phyloP scores from a whole-genome alignment of 208 protist genomes.

The Leishmania amazonensis region DNA sequence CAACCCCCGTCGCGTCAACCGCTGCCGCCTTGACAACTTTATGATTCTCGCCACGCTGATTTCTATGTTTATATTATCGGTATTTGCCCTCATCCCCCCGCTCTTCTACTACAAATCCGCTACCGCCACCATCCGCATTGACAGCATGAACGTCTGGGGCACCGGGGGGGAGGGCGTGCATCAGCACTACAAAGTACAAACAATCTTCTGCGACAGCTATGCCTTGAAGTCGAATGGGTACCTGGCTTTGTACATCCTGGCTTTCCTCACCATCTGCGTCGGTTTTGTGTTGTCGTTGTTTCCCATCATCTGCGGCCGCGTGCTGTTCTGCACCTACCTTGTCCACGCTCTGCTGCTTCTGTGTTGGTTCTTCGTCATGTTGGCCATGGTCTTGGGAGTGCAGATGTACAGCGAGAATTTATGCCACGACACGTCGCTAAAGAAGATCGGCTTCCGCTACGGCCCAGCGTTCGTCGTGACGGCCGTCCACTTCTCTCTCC shows the following conservation, averaged over 20 bases:
- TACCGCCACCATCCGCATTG: slow-evolving; percentile 20
- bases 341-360: slow-evolving; percentile 27
- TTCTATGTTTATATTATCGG: slow-evolving; percentile 25
- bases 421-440: slow-evolving; percentile 30
- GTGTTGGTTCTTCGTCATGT: slow-evolving; percentile 31
- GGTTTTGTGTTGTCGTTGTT: slow-evolving; percentile 24
- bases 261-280: slow-evolving; percentile 9
- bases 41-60: slow-evolving; percentile 22
- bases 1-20: slow-evolving; percentile 34
- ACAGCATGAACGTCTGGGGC: slow-evolving; percentile 12
- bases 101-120: slow-evolving; percentile 16
- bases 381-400: slow-evolving; percentile 27
- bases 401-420: slow-evolving; percentile 20
- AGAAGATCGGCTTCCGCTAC: slow-evolving; percentile 41
- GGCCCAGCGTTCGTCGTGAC: slow-evolving; percentile 40
- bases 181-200: neutral
- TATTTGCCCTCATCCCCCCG: slow-evolving; percentile 25
- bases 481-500: slow-evolving; percentile 39
- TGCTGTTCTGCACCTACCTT: slow-evolving; percentile 33
- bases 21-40: slow-evolving; percentile 42
- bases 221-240: slow-evolving; percentile 23
- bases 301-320: slow-evolving; percentile 35
- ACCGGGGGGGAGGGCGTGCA: neutral
- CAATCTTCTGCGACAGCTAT: slow-evolving; percentile 35
- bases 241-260: slow-evolving; percentile 19